Evolutionary conservation across 2,329 filamentous ascomycete species (phyloP), one percentile per base, ranked within the genome.

Genomic region (Penicillium sp.): DNA sequence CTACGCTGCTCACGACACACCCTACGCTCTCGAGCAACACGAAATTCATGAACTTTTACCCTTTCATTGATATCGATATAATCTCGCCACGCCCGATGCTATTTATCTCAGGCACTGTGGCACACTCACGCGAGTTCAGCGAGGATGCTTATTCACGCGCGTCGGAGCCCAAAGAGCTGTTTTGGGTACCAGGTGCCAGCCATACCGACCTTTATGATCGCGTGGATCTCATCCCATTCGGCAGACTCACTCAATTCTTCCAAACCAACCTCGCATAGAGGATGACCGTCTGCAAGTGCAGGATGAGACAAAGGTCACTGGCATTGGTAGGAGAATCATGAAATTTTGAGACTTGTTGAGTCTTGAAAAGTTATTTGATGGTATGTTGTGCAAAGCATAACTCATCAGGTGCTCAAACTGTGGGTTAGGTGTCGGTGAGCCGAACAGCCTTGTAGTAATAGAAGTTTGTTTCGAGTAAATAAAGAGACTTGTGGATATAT

Each of bases 121-220:
- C 68, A 10, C 68, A 70, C 30, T 69, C 68, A 6, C 63, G 65
- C 1, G 56, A 70, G 46, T 70, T 70, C 25, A 70, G 67, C 30
- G 60, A 70, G 49, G 64, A 68, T 42, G 68, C 66, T 28, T 69
- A 33, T 59, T 53, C 57, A 49, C 74, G 71, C 65, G 52, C 71
- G n/a, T 16, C 26, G 0, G 73, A 78, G 59, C 76, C 76, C 7
- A 78, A 78, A 66, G 75, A 78, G 62, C 38, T 78, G 51, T 7
- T 72, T 6, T 75, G 71, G 72, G 58, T 79, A 0, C 51, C 70
- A 0, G 67, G 71, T 1, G 71, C 74, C 8, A 72, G 73, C 2
- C 75, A 78, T 51, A 73, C 73, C 2, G 76, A 78, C 43, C 66
- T 78, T 4, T 78, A 78, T 38, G 76, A 78, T 61, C 74, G 74